Evolutionary conservation across 768 basidiomycete species (phyloP), one percentile per base, ranked within the genome.

Genomic region (Strobilomyces dryophilus): DNA sequence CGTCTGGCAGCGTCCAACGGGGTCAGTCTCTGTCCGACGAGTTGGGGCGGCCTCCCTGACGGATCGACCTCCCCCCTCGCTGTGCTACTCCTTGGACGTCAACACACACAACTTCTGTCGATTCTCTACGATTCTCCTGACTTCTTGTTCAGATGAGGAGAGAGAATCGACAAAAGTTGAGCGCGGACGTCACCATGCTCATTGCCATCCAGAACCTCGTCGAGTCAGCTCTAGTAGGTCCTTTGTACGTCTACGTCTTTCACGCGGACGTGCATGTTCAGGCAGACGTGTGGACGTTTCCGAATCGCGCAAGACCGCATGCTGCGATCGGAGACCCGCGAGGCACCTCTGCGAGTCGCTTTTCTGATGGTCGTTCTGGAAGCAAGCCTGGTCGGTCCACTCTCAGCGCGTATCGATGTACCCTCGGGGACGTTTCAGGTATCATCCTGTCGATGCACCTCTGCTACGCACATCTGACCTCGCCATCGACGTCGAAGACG

Each of bases 71-170:
- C 69, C 69, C 0, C 88, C 89, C 4, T 54, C 64, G 8, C 66
- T 89, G 4, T 65, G 71, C 11, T 87, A 85, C 60, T 87, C 88
- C 0, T 71, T 98, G 67, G 89, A 93, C 62, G 85, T 94, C 54
- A 99, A 99, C 65, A 85, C 95, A 2, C 76, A 98, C 51, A 97
- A 95, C 64, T 98, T 88, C 66, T 98, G 95, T 70, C 83, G 87
- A 2, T 94, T 97, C 70, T 87, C 90, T 8, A 73, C n/a, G n/a
- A n/a, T 98, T 4, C 65, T 88, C 36, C 67, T 61, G 31, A 57
- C 57, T 17, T 35, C 46, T 47, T 43, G 54, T 52, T 8, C 54
- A 52, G 37, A 46, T 1, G 59, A n/a, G n/a, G n/a, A n/a, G n/a
- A n/a, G n/a, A n/a, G n/a, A n/a, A n/a, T n/a, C n/a, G n/a, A n/a